A percentile compares a stretch with the other conserved stretches of the same genome.
phyloP scores from a whole-genome alignment of 2,329 filamentous ascomycete species.

The Trichophyton simii region DNA sequence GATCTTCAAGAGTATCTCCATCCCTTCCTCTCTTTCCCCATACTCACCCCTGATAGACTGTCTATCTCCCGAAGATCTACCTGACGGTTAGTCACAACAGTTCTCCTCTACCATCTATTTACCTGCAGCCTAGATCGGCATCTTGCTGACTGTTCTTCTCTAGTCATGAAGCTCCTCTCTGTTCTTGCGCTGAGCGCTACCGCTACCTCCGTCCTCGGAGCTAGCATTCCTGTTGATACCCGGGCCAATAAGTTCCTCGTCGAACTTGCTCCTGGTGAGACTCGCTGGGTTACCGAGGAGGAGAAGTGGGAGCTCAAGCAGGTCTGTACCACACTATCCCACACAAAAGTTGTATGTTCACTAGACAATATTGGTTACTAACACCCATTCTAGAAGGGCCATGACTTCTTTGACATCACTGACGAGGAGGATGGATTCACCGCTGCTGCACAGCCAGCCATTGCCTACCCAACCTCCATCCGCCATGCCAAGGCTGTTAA shows the following conservation, averaged over 20 bases:
- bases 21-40: not conserved
- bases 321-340: slow-evolving; percentile 35
- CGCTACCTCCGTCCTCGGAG: slow-evolving; percentile 1
- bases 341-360: no score
- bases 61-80: not conserved
- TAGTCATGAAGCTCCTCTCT: slow-evolving; percentile 26
- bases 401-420: slow-evolving; percentile 92
- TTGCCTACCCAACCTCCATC: slow-evolving; percentile 54
- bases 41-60: not conserved
- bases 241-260: slow-evolving; percentile 51
- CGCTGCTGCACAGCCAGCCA: slow-evolving; percentile 21
- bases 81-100: not conserved
- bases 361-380: not conserved
- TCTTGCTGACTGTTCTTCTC: not conserved
- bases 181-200: slow-evolving; percentile 22
- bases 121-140: not conserved
- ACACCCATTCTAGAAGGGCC: slow-evolving; percentile 50
- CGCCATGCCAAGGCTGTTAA: slow-evolving; percentile 51
- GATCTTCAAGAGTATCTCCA: not conserved
- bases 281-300: slow-evolving; percentile 78
- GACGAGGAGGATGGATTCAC: slow-evolving; percentile 48
- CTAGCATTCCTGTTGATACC: not conserved
- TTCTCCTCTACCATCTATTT: not conserved
- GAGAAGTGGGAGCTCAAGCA: slow-evolving; percentile 86
- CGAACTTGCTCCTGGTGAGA: slow-evolving; percentile 69